Conservation (phyloP, 2,329 filamentous ascomycete species). For the Trichoderma sp. region DNA sequence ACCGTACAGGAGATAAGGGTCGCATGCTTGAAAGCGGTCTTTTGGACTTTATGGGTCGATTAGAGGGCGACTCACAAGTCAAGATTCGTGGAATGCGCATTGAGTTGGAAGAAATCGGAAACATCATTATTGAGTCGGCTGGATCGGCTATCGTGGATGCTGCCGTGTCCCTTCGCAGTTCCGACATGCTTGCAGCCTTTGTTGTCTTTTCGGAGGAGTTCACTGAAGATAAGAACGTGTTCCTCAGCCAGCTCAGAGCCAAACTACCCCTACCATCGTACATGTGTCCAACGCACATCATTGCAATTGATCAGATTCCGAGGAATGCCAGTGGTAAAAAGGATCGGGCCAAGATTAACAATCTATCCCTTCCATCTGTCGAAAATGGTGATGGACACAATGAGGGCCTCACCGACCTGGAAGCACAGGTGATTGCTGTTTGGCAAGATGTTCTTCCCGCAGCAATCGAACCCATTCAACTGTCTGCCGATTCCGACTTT, state of each 20-base stretch:
- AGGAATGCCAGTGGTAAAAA: not conserved
- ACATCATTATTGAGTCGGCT: not conserved
- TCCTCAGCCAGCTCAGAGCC: not conserved
- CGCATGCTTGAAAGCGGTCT: not conserved
- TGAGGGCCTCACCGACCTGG: not conserved
- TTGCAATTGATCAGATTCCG: not conserved
- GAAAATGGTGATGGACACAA: not conserved
- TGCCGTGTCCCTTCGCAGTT: not conserved
- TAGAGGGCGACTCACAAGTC: not conserved
- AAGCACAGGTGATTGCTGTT: not conserved
- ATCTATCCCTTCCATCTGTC: not conserved
- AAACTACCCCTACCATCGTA: not conserved
- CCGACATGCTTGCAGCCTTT: not conserved
- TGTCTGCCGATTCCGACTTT: not conserved
- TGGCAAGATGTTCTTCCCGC: not conserved
- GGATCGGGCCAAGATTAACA: not conserved
- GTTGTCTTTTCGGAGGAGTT: not conserved
- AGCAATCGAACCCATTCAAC: not conserved
- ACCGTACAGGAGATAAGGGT: not conserved
- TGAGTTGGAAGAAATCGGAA: not conserved
- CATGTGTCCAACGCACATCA: not conserved
- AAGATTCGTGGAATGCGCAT: not conserved
- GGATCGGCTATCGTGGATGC: not conserved
- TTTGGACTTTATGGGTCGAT: not conserved
- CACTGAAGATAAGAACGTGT: not conserved